Evolutionary conservation across 2,329 filamentous ascomycete genomes (phyloP), one percentile per base, ranked within the genome.

Genomic region (Leptographium flavum): DNA sequence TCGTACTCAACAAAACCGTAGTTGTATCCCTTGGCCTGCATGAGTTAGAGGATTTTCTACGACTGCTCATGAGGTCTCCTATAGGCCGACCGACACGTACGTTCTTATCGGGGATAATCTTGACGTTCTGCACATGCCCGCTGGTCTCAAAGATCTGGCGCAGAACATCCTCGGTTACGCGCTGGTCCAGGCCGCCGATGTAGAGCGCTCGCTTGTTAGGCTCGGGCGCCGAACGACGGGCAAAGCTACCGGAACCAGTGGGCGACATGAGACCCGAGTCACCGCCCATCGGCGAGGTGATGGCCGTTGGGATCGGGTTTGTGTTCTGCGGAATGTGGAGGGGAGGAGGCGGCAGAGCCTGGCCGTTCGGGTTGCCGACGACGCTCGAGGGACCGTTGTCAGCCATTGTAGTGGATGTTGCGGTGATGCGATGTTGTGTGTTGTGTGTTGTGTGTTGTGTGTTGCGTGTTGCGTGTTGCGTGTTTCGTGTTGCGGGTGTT

Each of bases 61-160:
- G 21, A 4, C 15, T 5, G 4, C 14, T n/a, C 28, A 6, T 17
- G 9, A 13, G 28, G 5, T 23, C 7, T n/a, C 30, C n/a, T 14
- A 13, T 7, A 28, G 6, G 19, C 25, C 17, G 4, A 11, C 15
- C n/a, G 37, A 11, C 50, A 79, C 87, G 76, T 69, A 94, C 88
- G 67, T 95, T 98, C 75, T 98, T 98, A 73, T 98, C 92, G 43
- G 92, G 92, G 62, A 98, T 98, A 60, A 98, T 95, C 74, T 98
- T 98, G 61, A 98, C 92, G 60, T 87, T 95, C 67, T 94, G 83
- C 53, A 98, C 92, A 66, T 98, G 92, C 47, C 92, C 92, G 48
- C 88, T 95, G 7, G 92, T 98, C 71, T 98, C 92, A 59, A 98
- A 98, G 57, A 96, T 96, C 65, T 96, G 90, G 59, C 87, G 87